Evolutionary conservation across 2,329 filamentous ascomycete species (phyloP).

Genomic region (Colletotrichum spaethianum): DNA sequence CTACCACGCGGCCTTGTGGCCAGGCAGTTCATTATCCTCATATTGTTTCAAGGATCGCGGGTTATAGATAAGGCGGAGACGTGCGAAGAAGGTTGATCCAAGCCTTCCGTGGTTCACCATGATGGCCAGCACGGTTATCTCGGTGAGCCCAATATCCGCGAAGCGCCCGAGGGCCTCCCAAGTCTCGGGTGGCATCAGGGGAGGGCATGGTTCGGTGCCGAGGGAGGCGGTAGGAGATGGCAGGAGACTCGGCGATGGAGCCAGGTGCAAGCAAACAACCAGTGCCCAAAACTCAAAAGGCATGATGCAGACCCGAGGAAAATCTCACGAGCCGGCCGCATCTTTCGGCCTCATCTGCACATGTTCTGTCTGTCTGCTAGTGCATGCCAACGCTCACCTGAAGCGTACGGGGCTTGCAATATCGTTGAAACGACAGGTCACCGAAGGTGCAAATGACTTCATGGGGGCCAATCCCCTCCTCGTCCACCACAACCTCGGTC

Average conservation of each 20-base stretch:
- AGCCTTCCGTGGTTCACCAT: not conserved
- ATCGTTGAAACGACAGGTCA: slow-evolving; percentile 41
- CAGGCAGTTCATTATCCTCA: slow-evolving; percentile 26
- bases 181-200: not conserved
- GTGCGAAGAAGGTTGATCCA: not conserved
- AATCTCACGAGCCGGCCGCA: slow-evolving; percentile 27
- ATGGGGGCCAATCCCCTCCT: slow-evolving; percentile 7
- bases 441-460: slow-evolving; percentile 41
- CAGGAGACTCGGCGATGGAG: not conserved
- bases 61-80: slow-evolving; percentile 3
- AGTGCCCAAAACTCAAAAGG: not conserved
- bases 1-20: slow-evolving; percentile 1
- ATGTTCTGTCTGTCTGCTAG: slow-evolving; percentile 23
- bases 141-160: not conserved
- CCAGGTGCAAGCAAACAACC: not conserved
- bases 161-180: not conserved
- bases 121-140: slow-evolving; percentile 17
- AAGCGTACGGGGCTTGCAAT: slow-evolving; percentile 42
- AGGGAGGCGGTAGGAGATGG: slow-evolving; percentile 7
- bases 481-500: slow-evolving; percentile 10
- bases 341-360: slow-evolving; percentile 36
- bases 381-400: slow-evolving; percentile 40
- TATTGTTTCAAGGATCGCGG: slow-evolving; percentile 34
- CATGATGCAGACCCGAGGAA: not conserved
- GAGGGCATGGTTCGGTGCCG: slow-evolving; percentile 12